Conservation (phyloP, 768 basidiomycete genomes). For the Butyriboletus loyo region DNA sequence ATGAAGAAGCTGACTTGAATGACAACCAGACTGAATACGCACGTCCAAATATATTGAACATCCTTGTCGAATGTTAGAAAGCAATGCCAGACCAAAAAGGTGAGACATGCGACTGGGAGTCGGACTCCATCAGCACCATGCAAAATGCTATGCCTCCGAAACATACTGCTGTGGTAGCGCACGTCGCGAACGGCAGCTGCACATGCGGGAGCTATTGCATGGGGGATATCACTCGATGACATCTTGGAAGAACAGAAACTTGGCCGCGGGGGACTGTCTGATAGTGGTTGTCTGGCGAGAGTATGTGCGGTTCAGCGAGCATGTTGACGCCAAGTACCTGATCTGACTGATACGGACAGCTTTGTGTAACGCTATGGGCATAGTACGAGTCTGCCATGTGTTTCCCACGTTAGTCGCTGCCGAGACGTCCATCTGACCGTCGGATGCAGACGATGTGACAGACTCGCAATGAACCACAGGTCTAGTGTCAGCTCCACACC, state of each 20-base stretch:
- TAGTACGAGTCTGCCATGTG: no score
- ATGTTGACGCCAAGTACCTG: no score
- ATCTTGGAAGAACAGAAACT: background rate
- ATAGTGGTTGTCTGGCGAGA: background rate
- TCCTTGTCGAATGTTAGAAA: slow-evolving; percentile 15
- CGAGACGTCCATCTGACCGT: no score
- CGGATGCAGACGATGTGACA: no score
- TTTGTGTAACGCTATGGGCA: no score
- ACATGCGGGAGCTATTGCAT: background rate
- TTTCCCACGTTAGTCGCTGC: no score
- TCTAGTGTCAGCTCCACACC: no score
- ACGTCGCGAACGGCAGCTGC: slow-evolving; percentile 3
- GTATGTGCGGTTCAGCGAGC: background rate
- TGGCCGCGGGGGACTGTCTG: no score
- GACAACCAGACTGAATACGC: slow-evolving; percentile 5
- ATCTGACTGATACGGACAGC: no score
- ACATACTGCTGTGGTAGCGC: slow-evolving; percentile 11
- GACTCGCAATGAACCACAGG: no score
- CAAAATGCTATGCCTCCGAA: no score
- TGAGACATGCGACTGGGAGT: slow-evolving; percentile 6
- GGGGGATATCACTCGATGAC: background rate
- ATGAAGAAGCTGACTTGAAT: background rate
- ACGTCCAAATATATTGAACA: slow-evolving; percentile 20
- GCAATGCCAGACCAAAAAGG: slow-evolving; percentile 12
- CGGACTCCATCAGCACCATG: background rate